Percentiles rank a stretch among this genome's conserved stretches.
These are phyloP conservation scores for Leishmania martiniquensis DNA, from an alignment of 208 protist genomes.

Conservation along the genomic window DNA sequence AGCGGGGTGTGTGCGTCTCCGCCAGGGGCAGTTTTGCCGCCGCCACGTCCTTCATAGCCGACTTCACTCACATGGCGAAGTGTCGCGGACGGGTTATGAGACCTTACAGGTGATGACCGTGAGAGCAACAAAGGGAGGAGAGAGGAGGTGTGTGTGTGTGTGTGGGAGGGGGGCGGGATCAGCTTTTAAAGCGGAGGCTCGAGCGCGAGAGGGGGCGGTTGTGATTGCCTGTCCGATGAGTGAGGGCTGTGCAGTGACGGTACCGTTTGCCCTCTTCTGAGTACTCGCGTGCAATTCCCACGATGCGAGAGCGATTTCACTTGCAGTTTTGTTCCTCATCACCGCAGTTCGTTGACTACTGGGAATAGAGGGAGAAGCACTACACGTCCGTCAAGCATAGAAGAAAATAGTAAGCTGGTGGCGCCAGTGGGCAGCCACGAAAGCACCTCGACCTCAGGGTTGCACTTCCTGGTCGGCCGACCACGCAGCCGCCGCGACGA, in stretches of 20 bases:
- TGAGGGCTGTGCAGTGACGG: background rate
- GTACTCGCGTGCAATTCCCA: background rate
- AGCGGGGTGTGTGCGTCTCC: constrained; percentile 64
- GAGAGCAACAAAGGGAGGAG: background rate
- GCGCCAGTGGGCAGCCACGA: background rate
- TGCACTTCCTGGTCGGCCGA: constrained; percentile 23
- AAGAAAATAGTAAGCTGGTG: background rate
- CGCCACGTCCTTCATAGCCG: constrained; percentile 48
- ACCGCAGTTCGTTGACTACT: background rate
- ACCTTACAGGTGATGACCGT: background rate
- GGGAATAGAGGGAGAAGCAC: background rate
- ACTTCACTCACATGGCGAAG: constrained; percentile 39
- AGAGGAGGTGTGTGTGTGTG: too few relatives aligned
- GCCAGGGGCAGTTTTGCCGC: constrained; percentile 43
- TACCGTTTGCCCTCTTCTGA: background rate
- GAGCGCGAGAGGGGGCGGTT: background rate
- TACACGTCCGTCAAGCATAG: background rate
- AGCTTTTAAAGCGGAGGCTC: background rate
- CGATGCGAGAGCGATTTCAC: background rate
- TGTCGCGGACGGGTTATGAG: background rate
- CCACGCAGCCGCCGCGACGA: constrained; percentile 36
- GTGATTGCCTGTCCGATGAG: background rate
- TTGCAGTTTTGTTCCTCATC: background rate
- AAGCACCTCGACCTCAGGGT: background rate
- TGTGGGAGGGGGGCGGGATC: too few relatives aligned